Evolutionary conservation across 176 grass and related monocot species (phyloP), one percentile per base, ranked within the genome.

Genomic region (Oryza meridionalis): DNA sequence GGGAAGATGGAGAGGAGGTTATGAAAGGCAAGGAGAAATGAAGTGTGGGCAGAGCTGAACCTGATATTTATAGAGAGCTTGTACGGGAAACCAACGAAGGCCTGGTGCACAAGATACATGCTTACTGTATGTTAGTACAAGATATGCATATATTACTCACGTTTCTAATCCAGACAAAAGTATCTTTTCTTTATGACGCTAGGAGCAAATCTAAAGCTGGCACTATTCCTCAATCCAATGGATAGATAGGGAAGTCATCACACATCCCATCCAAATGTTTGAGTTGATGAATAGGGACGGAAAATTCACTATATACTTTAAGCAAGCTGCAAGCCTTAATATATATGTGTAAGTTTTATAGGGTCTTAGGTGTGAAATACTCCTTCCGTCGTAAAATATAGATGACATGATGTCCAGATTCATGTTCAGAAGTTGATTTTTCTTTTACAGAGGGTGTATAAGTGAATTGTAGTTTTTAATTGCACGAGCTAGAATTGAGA

Each of bases 51-150:
- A 35, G 68, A 46, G 62, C 43, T 19, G n/a, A 42, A 13, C 22
- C 72, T 62, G 46, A 38, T 25, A 43, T 81, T 67, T 51, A 90
- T 86, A 86, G 70, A 50, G 66, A 74, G 75, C 44, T 49, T 64
- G 87, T 72, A 86, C 51, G 43, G 21, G 77, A 59, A 59, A 21
- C 27, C 71, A 76, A 9, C 16, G 33, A 66, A 66, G 80, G 31
- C 16, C 53, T 7, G 55, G 24, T 22, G 69, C 38, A 75, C 81
- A 66, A 65, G 27, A 25, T 66, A 50, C 69, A 73, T 14, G 50
- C 50, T 38, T 46, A 62, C 42, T 43, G 42, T 26, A 63, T 61
- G 58, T 15, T 81, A 43, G 42, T 43, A 49, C 47, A 7, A 35
- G 25, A 62, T 37, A 62, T 25, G 67, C 66, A 47, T 72, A 26